These are phyloP conservation scores for Backusella sp. DNA, from an alignment of 192 early-diverging fungal species.

Conservation along the genomic window DNA sequence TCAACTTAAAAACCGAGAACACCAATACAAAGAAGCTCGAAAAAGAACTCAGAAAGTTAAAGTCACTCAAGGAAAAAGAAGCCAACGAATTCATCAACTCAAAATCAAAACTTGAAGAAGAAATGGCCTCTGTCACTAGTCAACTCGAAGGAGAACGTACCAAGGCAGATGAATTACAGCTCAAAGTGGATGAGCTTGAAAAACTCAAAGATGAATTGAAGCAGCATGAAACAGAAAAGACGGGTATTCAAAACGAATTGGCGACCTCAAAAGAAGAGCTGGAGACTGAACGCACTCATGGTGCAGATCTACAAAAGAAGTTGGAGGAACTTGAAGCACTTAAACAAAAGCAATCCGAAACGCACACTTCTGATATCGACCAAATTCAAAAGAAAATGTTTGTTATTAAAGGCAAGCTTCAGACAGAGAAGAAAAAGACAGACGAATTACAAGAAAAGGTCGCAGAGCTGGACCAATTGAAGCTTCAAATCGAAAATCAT, in stretches of 20 bases:
- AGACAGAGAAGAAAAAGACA: background rate
- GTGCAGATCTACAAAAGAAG: background rate
- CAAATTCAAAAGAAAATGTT: background rate
- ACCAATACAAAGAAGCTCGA: background rate
- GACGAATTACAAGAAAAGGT: background rate
- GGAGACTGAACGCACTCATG: background rate
- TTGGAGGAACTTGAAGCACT: background rate
- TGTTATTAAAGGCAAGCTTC: background rate
- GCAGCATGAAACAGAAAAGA: background rate
- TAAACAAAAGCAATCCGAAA: background rate
- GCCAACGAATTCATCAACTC: background rate
- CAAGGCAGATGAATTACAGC: background rate
- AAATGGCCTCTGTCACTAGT: background rate
- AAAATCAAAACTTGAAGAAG: background rate
- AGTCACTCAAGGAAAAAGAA: background rate
- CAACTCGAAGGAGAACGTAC: background rate
- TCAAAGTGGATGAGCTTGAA: background rate
- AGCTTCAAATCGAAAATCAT: background rate
- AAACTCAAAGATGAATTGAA: background rate
- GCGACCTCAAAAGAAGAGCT: background rate
- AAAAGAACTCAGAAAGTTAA: background rate
- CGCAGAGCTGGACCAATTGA: background rate
- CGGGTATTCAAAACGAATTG: background rate
- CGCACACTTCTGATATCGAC: background rate
- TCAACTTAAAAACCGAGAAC: background rate